Evolutionary conservation across 1,139 yeast species (phyloP).

Genomic region (Suhomyces ambrosiae): DNA sequence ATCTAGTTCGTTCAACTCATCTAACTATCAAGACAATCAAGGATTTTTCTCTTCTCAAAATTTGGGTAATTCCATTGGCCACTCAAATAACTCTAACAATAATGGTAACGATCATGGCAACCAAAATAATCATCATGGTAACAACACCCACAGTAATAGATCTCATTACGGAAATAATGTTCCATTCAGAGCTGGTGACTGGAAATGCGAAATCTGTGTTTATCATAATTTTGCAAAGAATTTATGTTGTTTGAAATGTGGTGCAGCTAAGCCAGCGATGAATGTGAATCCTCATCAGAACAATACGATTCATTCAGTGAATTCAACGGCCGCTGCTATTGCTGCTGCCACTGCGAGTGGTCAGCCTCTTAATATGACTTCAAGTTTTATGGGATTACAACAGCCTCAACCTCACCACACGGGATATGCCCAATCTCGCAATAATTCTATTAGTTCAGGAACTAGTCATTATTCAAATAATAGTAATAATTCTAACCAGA

Average conservation of each 20-base stretch:
- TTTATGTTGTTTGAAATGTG: conserved; percentile 83
- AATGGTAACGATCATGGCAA: conserved; percentile 5
- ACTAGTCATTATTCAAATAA: conserved; percentile 14
- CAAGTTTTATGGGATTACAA: conserved; percentile 31
- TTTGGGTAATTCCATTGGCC: conserved; percentile 1
- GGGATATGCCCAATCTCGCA: conserved; percentile 16
- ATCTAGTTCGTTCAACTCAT: conserved; percentile 12
- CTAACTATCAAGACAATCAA: conserved; percentile 12
- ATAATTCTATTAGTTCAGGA: conserved; percentile 16
- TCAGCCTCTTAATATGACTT: conserved; percentile 44
- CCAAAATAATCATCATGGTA: conserved; percentile 15
- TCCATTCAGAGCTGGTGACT: conserved; percentile 96
- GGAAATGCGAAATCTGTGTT: conserved; percentile 89
- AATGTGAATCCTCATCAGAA: conserved; percentile 28
- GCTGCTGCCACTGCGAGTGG: conserved; percentile 60
- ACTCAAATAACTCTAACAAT: conserved; percentile 4
- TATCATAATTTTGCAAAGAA: conserved; percentile 96
- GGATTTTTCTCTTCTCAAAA: conserved; percentile 7
- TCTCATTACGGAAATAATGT: conserved; percentile 48
- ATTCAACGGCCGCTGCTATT: conserved; percentile 52
- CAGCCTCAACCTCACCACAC: conserved; percentile 34
- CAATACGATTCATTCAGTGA: conserved; percentile 36
- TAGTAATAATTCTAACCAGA: conserved; percentile 10
- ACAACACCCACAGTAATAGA: conserved; percentile 20
- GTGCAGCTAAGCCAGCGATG: conserved; percentile 67